Evolutionary conservation across 257 asterid species (phyloP).

Genomic region (Penstemon eatonii): DNA sequence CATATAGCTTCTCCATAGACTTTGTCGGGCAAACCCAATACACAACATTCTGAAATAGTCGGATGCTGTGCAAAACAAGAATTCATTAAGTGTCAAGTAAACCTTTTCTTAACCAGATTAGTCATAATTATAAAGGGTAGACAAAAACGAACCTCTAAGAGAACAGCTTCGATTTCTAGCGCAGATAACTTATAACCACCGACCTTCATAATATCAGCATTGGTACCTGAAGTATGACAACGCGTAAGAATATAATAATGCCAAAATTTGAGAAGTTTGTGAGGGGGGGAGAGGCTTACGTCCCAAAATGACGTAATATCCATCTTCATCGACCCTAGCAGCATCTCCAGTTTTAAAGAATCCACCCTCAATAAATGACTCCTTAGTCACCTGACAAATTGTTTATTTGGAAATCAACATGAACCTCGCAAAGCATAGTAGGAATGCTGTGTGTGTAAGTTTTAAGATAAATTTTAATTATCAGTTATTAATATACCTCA

Average conservation of each 20-base stretch:
- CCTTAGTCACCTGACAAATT: constrained; percentile 70
- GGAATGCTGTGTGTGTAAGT: too few relatives aligned
- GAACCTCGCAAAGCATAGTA: too few relatives aligned
- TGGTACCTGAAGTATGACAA: constrained; percentile 64
- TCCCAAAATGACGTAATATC: constrained; percentile 90
- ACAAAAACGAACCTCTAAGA: constrained; percentile 68
- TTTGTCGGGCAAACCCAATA: constrained; percentile 92
- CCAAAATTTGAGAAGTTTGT: not conserved
- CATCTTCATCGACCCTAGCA: constrained; percentile 83
- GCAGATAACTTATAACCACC: constrained; percentile 98
- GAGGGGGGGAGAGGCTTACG: constrained; percentile 53
- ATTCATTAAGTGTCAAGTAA: constrained; percentile 12
- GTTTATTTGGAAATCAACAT: constrained; percentile 10
- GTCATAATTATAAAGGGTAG: constrained; percentile 3
- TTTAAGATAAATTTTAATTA: not conserved
- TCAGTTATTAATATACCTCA: constrained; percentile 47
- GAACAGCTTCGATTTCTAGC: constrained; percentile 93
- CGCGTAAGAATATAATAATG: not conserved
- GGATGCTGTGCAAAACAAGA: constrained; percentile 61
- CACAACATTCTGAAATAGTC: constrained; percentile 80
- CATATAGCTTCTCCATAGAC: constrained; percentile 83
- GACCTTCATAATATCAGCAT: constrained; percentile 97
- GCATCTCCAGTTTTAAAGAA: constrained; percentile 98
- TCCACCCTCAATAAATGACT: constrained; percentile 77
- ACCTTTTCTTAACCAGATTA: not conserved